Conservation (phyloP, 139 green algal genomes). For the Edaphochlamys debaryana region DNA sequence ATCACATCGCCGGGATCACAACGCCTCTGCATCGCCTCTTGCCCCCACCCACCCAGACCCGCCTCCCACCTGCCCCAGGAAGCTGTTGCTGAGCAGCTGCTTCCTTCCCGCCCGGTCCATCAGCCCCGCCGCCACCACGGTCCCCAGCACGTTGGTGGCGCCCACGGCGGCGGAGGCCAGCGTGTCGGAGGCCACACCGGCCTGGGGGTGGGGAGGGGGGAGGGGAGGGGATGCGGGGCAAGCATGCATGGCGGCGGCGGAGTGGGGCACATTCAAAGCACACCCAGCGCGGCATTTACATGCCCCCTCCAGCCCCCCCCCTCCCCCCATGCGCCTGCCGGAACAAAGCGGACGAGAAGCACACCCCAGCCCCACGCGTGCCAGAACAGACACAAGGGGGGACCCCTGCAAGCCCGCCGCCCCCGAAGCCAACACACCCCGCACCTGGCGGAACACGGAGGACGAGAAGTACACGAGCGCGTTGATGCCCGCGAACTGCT, state of each 20-base stretch:
- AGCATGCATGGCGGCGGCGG: too few relatives aligned
- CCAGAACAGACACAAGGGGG: neutral
- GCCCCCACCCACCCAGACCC: too few relatives aligned
- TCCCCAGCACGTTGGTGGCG: constrained; percentile 90
- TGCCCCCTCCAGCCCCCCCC: too few relatives aligned
- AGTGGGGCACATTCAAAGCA: too few relatives aligned
- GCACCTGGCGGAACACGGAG: constrained; percentile 90
- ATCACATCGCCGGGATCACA: too few relatives aligned
- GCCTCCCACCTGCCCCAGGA: constrained; percentile 43
- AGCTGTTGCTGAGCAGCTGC: constrained; percentile 78
- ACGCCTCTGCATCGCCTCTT: too few relatives aligned
- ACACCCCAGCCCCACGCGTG: too few relatives aligned
- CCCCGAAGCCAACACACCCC: constrained; percentile 20
- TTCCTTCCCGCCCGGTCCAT: constrained; percentile 89
- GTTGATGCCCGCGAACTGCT: constrained; percentile 98
- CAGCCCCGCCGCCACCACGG: constrained; percentile 77
- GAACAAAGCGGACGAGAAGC: too few relatives aligned
- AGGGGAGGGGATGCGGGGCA: neutral
- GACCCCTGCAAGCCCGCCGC: neutral
- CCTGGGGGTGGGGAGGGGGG: constrained; percentile 49
- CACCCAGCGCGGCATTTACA: too few relatives aligned
- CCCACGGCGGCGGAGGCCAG: constrained; percentile 91
- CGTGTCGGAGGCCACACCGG: constrained; percentile 86
- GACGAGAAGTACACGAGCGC: constrained; percentile 95
- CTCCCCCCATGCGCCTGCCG: too few relatives aligned